phyloP scores from a whole-genome alignment of 176 grass and related monocot genomes.

The Puccinellia tenuiflora region DNA sequence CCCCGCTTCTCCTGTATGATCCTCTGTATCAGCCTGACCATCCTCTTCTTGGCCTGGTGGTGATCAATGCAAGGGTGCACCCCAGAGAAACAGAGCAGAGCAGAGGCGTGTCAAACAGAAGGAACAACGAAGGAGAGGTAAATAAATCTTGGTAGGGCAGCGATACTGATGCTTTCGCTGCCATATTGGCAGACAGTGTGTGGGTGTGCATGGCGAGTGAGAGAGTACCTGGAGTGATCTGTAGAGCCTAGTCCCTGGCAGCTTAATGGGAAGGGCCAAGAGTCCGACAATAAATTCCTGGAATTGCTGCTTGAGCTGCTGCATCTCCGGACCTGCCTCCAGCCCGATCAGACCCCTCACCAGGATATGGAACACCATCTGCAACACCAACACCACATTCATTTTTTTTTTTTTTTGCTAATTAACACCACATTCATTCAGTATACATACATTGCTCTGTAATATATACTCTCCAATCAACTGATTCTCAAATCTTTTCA shows the following conservation, averaged over 20 bases:
- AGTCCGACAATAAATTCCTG: constrained; percentile 94
- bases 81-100: background rate
- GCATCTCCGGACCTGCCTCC: constrained; percentile 72
- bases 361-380: constrained; percentile 94
- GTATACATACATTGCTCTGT: too few relatives aligned
- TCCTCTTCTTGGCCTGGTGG: constrained; percentile 86
- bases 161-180: background rate
- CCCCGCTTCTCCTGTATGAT: constrained; percentile 88
- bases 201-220: background rate
- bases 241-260: constrained; percentile 82
- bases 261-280: constrained; percentile 89
- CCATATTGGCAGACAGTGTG: background rate
- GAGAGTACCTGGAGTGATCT: constrained; percentile 69
- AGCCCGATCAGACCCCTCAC: constrained; percentile 85
- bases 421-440: too few relatives aligned
- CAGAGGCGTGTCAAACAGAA: constrained; percentile 23
- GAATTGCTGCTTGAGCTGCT: constrained; percentile 89
- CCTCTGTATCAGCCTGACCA: constrained; percentile 65
- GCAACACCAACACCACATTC: constrained; percentile 9
- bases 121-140: constrained; percentile 24
- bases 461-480: too few relatives aligned
- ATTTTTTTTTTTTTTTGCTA: too few relatives aligned
- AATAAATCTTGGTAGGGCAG: background rate
- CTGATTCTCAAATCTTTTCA: background rate
- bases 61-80: background rate